A percentile compares a stretch with the other conserved stretches of the same genome.
phyloP scores from a whole-genome alignment of 768 basidiomycete species.

The Collybia sp. region DNA sequence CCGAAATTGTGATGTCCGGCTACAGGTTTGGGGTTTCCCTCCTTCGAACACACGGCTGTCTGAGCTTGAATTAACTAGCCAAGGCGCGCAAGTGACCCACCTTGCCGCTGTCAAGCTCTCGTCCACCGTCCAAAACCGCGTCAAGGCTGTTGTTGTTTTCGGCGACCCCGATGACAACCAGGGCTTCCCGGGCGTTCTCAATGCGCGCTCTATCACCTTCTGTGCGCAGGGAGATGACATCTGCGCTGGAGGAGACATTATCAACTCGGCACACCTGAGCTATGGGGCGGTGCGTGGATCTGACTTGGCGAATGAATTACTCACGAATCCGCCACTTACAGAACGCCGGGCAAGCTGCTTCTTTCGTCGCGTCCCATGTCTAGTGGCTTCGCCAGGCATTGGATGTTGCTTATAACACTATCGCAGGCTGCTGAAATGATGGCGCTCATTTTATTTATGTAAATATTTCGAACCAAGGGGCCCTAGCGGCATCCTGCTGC shows the following conservation, averaged over 20 bases:
- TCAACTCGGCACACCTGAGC: constrained; percentile 15
- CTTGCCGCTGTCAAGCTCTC: constrained; percentile 30
- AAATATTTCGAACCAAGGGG: no score
- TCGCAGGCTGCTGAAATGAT: no score
- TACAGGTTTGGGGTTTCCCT: constrained; percentile 20
- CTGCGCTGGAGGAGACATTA: constrained; percentile 12
- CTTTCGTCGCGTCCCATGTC: not conserved
- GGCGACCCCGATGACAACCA: constrained; percentile 18
- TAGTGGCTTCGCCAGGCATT: not conserved
- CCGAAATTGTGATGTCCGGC: constrained; percentile 27
- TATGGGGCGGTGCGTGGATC: constrained; percentile 13
- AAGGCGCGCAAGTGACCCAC: constrained; percentile 32
- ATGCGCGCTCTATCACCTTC: constrained; percentile 11
- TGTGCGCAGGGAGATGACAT: constrained; percentile 16
- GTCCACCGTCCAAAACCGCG: constrained; percentile 12
- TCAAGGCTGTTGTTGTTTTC: constrained; percentile 17
- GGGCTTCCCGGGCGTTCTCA: constrained; percentile 12
- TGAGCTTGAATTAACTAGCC: constrained; percentile 9
- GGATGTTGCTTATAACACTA: no score
- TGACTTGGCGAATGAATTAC: not conserved
- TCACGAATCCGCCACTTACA: not conserved
- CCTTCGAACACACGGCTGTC: constrained; percentile 4
- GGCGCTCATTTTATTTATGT: no score
- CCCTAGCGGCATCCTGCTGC: no score
- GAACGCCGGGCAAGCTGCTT: not conserved